Evolutionary conservation across 495 filamentous ascomycete genomes (phyloP).

Genomic region (Penicillium diatomitis): DNA sequence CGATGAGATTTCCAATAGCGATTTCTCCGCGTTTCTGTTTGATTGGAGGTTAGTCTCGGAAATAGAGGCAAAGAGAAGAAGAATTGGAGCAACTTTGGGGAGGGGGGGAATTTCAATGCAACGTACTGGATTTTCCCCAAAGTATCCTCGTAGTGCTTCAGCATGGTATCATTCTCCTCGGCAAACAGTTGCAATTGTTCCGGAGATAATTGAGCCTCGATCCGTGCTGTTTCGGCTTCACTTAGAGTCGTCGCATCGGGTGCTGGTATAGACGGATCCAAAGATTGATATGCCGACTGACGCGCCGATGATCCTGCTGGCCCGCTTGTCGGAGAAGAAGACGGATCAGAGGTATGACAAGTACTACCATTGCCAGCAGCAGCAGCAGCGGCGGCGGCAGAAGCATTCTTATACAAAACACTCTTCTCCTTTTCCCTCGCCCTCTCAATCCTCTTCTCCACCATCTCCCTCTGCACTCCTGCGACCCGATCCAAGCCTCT

Average conservation of each 20-base stretch:
- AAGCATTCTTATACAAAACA: conserved; percentile 56
- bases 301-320: too few relatives aligned
- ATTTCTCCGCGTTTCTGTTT: conserved; percentile 75
- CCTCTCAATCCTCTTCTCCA: conserved; percentile 75
- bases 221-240: conserved; percentile 38
- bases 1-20: conserved; percentile 84
- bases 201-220: conserved; percentile 55
- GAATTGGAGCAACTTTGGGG: background rate
- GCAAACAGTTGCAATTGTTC: conserved; percentile 92
- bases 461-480: conserved; percentile 75
- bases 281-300: background rate
- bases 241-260: conserved; percentile 20
- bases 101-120: background rate
- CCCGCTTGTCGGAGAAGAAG: too few relatives aligned
- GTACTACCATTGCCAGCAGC: background rate
- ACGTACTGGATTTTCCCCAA: conserved; percentile 86
- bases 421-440: conserved; percentile 86
- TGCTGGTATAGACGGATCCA: background rate
- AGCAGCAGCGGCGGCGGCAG: conserved; percentile 1
- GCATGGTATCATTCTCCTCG: conserved; percentile 84
- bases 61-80: background rate
- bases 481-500: conserved; percentile 64
- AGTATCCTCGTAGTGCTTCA: conserved; percentile 84
- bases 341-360: too few relatives aligned
- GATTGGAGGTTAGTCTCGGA: background rate